Base-by-base conservation (phyloP, 2,329 filamentous ascomycete species). In the Aspergillus piperis region DNA sequence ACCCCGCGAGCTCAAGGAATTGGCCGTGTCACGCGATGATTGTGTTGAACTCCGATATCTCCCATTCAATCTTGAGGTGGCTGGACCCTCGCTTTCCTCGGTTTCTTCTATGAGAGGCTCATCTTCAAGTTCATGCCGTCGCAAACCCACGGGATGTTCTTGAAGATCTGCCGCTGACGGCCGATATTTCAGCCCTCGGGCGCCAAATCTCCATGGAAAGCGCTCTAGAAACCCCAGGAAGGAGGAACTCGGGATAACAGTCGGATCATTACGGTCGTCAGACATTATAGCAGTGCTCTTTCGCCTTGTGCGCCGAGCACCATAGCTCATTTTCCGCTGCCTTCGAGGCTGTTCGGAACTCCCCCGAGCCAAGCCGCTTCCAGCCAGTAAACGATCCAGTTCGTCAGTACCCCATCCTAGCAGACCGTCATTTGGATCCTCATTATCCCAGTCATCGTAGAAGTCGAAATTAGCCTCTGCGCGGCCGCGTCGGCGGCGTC, bases 391-490 rank as follows among this genome's bases (percentile, higher is more conserved):
- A 54, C 91, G 84, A 73, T 96, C 94, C 80, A 96, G 87, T 72
- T 96, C 92, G 70, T 96, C 92, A 67, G 85, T 88, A 41, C 89
- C 88, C 90, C 92, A 96, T 49, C 86, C 88, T 55, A 93, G 79
- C 51, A 94, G 75, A 41, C 87, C 84, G 36, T 80, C 81, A 54
- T 85, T 83, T 30, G 67, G 70, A 59, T 87, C 84, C 57, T 86
- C 83, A 49, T 84, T 82, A 62, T 96, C 92, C 94, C 94, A 98
- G 76, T 97, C 94, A 76, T 97, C 94, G 79, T 98, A 98, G 75
- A 98, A 98, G 75, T 97, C 94, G 73, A 98, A 98, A 70, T 86
- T 93, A 69, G 90, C 86, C 77, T 97, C 93, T 27, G 92, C 90
- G 54, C 82, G 77, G 17, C 77, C 78, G 38, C 89, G 85, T 69